Evolutionary conservation across 176 grass and related monocot species (phyloP).

Genomic region (Bonia amplexicaulis): DNA sequence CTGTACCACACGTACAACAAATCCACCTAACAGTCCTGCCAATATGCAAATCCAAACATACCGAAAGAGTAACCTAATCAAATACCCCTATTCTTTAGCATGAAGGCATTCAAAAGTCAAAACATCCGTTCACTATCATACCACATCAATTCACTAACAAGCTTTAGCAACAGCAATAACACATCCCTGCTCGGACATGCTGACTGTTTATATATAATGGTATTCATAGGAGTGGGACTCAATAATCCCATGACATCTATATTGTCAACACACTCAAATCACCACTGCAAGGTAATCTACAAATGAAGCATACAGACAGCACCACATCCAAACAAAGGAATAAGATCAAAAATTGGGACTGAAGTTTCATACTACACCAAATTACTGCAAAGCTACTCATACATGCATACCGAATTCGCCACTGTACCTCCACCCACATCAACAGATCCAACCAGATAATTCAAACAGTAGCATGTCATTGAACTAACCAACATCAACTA

Average conservation of each 20-base stretch:
- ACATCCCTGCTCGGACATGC: neutral
- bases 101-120: neutral
- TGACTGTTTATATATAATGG: neutral
- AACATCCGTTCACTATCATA: neutral
- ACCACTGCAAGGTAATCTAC: neutral
- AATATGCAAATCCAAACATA: neutral
- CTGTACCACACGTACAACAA: neutral
- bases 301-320: neutral
- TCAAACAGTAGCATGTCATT: neutral
- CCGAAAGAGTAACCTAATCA: neutral
- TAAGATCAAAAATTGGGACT: neutral
- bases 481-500: neutral
- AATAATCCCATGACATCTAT: neutral
- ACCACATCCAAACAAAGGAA: neutral
- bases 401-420: neutral
- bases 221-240: neutral
- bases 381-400: neutral
- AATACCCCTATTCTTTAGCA: neutral
- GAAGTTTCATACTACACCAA: neutral
- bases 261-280: neutral
- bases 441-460: neutral
- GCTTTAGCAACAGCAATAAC: neutral
- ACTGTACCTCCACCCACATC: neutral
- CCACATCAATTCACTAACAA: neutral
- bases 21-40: neutral